Evolutionary conservation across 1,284 basidiomycete genomes (phyloP).

Genomic region (Leccinum ponderosum): DNA sequence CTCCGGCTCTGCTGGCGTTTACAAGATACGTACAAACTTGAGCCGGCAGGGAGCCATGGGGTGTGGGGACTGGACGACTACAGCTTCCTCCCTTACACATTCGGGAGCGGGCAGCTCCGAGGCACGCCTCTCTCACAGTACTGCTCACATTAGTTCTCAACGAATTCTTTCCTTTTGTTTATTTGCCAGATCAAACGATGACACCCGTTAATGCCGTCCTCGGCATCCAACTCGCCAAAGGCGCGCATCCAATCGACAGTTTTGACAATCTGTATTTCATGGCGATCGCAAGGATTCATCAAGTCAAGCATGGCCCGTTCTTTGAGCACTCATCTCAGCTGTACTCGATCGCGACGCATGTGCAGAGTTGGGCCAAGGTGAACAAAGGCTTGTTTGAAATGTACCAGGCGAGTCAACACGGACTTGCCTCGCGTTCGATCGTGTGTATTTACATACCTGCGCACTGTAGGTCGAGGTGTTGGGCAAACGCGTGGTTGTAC

Average conservation of each 20-base stretch:
- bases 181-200: conserved; percentile 50
- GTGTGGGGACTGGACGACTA: conserved; percentile 99
- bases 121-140: conserved; percentile 39
- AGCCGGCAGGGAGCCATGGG: conserved; percentile 96
- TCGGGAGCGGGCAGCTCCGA: conserved; percentile 90
- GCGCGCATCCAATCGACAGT: conserved; percentile 30
- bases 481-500: conserved; percentile 94
- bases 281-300: conserved; percentile 76
- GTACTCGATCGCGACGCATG: conserved; percentile 81
- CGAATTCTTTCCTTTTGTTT: conserved; percentile 2
- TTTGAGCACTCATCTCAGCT: conserved; percentile 93
- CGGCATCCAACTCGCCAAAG: conserved; percentile 47
- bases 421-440: background rate
- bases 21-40: conserved; percentile 89
- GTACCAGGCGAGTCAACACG: conserved; percentile 66
- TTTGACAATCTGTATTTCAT: conserved; percentile 75
- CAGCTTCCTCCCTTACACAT: conserved; percentile 87
- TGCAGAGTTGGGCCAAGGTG: conserved; percentile 88
- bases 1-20: conserved; percentile 81
- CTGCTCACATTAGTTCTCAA: conserved; percentile 12
- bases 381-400: conserved; percentile 92
- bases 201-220: conserved; percentile 63
- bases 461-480: conserved; percentile 85
- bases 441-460: background rate
- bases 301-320: conserved; percentile 86